These are phyloP conservation scores for Phoma sp. DNA, from an alignment of 2,329 filamentous ascomycete species.

Conservation along the genomic window DNA sequence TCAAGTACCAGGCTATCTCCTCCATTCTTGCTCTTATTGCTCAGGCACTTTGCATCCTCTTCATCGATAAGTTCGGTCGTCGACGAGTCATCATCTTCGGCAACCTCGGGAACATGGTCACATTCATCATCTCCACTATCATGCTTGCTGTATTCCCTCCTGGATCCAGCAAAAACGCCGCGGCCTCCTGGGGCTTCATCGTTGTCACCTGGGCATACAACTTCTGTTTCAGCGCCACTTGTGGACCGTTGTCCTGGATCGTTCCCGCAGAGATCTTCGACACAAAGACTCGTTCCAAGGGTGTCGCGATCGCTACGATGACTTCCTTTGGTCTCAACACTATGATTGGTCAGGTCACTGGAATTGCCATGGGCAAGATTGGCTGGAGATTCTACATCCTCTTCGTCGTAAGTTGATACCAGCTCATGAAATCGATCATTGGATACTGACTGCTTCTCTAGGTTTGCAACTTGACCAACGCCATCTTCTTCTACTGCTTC, in stretches of 20 bases:
- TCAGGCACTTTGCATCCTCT: conserved; percentile 70
- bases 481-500: conserved; percentile 70
- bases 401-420: conserved; percentile 56
- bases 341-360: conserved; percentile 73
- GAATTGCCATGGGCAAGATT: conserved; percentile 63
- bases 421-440: no score
- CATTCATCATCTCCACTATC: conserved; percentile 71
- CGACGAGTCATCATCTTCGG: conserved; percentile 74
- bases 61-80: conserved; percentile 73
- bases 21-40: conserved; percentile 72
- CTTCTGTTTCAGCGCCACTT: conserved; percentile 74
- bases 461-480: conserved; percentile 72
- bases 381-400: conserved; percentile 65
- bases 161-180: conserved; percentile 55
- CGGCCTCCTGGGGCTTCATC: conserved; percentile 76
- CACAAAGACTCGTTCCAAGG: conserved; percentile 75
- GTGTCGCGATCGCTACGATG: conserved; percentile 77
- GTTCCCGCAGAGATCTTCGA: conserved; percentile 78
- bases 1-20: conserved; percentile 79
- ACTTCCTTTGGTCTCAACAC: conserved; percentile 76
- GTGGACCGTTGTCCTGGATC: conserved; percentile 70
- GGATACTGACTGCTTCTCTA: conserved; percentile 14
- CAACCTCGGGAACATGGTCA: conserved; percentile 73
- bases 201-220: conserved; percentile 81
- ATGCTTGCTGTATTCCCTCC: conserved; percentile 68